These are phyloP conservation scores for Penicillium carneum DNA, from an alignment of 2,329 filamentous ascomycete species.

Conservation along the genomic window DNA sequence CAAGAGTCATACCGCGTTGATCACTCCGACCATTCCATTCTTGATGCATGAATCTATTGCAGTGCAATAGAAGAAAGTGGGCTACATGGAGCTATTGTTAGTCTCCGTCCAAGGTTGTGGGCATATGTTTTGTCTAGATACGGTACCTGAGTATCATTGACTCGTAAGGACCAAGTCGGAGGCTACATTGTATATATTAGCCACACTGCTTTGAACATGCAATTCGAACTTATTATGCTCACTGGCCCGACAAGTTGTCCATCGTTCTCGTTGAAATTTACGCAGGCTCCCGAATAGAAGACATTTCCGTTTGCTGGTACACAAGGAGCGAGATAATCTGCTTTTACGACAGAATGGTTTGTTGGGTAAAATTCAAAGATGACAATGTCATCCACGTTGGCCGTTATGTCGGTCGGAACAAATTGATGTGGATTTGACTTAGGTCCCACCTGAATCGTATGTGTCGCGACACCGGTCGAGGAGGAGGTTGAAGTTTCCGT, in stretches of 20 bases:
- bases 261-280: slow-evolving; percentile 58
- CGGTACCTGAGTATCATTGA: slow-evolving; percentile 65
- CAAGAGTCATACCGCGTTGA: slow-evolving; percentile 67
- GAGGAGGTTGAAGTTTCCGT: slow-evolving; percentile 20
- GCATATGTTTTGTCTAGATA: not conserved
- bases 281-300: slow-evolving; percentile 44
- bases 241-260: slow-evolving; percentile 51
- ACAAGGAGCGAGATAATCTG: slow-evolving; percentile 67
- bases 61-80: slow-evolving; percentile 74
- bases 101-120: not conserved
- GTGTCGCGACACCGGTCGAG: slow-evolving; percentile 35
- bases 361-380: slow-evolving; percentile 69
- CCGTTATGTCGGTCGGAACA: slow-evolving; percentile 39
- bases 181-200: slow-evolving; percentile 32
- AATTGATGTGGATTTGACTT: slow-evolving; percentile 45
- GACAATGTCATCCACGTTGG: slow-evolving; percentile 43
- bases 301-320: slow-evolving; percentile 58
- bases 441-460: slow-evolving; percentile 46
- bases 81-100: slow-evolving; percentile 40
- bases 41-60: slow-evolving; percentile 69
- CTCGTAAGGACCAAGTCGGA: slow-evolving; percentile 50
- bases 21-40: slow-evolving; percentile 76
- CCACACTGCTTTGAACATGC: not conserved
- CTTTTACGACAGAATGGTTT: slow-evolving; percentile 69
- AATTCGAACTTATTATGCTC: slow-evolving; percentile 26